These are phyloP conservation scores for Hypericum androsaemum DNA, from an alignment of 345 rosid genomes.

Conservation along the genomic window DNA sequence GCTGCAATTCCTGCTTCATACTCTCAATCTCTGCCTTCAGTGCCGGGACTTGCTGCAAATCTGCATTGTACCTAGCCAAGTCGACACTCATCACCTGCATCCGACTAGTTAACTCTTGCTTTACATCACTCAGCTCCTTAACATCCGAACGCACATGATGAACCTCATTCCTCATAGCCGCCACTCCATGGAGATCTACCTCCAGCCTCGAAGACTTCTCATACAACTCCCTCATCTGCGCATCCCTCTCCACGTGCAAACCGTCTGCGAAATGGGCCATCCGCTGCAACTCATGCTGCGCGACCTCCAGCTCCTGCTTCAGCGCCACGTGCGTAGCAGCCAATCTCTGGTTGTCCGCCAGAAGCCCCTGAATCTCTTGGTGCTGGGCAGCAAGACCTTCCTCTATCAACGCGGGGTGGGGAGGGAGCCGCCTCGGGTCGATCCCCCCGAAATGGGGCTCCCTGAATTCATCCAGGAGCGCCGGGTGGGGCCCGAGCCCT, in stretches of 20 bases:
- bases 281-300: slow-evolving; percentile 67
- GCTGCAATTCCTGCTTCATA: slow-evolving; percentile 83
- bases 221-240: slow-evolving; percentile 75
- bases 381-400: slow-evolving; percentile 70
- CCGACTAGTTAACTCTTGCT: slow-evolving; percentile 62
- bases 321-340: slow-evolving; percentile 92
- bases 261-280: slow-evolving; percentile 60
- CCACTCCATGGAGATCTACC: slow-evolving; percentile 58
- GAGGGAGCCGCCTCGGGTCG: slow-evolving; percentile 56
- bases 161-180: slow-evolving; percentile 53
- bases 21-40: slow-evolving; percentile 66
- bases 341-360: slow-evolving; percentile 75
- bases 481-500: slow-evolving; percentile 47
- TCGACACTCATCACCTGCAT: slow-evolving; percentile 64
- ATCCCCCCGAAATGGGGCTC: slow-evolving; percentile 43
- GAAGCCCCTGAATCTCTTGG: slow-evolving; percentile 78
- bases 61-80: slow-evolving; percentile 54
- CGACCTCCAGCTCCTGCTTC: slow-evolving; percentile 83
- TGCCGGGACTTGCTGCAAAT: slow-evolving; percentile 64
- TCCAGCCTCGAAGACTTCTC: slow-evolving; percentile 61
- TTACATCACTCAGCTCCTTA: slow-evolving; percentile 58
- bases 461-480: slow-evolving; percentile 51
- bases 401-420: slow-evolving; percentile 54
- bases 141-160: slow-evolving; percentile 55
- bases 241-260: slow-evolving; percentile 59